These are phyloP conservation scores for Boletus vinaceobasis DNA, from an alignment of 768 basidiomycete genomes.

Conservation along the genomic window DNA sequence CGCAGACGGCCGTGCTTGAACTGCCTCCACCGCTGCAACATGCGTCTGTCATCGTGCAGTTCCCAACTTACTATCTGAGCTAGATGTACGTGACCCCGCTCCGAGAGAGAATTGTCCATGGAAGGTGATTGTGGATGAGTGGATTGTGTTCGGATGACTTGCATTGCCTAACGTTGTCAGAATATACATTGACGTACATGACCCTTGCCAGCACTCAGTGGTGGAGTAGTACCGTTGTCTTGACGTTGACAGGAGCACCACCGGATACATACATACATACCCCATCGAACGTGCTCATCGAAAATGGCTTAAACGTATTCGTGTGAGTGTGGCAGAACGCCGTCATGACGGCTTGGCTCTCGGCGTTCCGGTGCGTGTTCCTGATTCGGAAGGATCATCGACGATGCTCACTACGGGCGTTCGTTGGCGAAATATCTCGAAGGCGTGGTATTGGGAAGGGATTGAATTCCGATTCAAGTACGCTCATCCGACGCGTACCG, in stretches of 20 bases:
- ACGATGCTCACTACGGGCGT: neutral
- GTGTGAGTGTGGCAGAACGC: neutral
- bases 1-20: too few relatives aligned
- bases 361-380: neutral
- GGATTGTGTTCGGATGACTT: neutral
- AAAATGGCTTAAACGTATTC: neutral
- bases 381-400: neutral
- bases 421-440: neutral
- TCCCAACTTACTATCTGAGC: neutral
- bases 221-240: neutral
- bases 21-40: too few relatives aligned
- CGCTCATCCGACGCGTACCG: neutral
- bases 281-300: neutral
- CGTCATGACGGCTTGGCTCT: neutral
- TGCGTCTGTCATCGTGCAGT: neutral
- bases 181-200: neutral
- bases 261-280: too few relatives aligned
- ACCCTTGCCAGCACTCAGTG: neutral
- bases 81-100: neutral
- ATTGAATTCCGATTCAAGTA: neutral
- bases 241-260: neutral
- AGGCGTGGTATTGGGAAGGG: too few relatives aligned
- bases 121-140: neutral
- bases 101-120: neutral
- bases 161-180: neutral